Percentiles rank a stretch among this genome's conserved stretches.
These are phyloP conservation scores for Paraglomus occultum DNA, from an alignment of 192 early-diverging fungal genomes.

Conservation along the genomic window DNA sequence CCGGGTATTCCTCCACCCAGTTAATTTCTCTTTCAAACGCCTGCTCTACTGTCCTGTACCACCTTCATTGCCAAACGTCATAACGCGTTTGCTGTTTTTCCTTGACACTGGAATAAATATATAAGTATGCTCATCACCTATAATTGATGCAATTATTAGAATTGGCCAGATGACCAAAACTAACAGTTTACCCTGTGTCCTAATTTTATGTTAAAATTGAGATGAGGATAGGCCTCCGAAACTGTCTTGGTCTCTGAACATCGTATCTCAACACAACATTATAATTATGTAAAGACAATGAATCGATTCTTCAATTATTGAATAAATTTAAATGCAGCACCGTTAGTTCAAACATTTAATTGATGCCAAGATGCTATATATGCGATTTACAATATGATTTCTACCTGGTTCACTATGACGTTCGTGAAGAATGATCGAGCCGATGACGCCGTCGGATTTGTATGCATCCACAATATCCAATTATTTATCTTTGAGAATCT, in stretches of 20 bases:
- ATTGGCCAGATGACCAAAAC: neutral
- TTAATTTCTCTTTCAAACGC: too few relatives aligned
- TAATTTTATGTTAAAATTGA: slow-evolving; percentile 89
- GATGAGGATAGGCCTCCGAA: slow-evolving; percentile 94
- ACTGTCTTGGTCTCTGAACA: slow-evolving; percentile 95
- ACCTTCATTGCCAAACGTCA: slow-evolving; percentile 95
- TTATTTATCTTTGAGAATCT: slow-evolving; percentile 93
- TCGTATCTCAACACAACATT: slow-evolving; percentile 98
- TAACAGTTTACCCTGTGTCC: slow-evolving; percentile 65
- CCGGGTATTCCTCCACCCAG: too few relatives aligned
- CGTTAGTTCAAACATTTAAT: neutral
- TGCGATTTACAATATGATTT: neutral
- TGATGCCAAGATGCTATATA: neutral
- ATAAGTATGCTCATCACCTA: slow-evolving; percentile 85
- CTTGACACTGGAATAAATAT: slow-evolving; percentile 96
- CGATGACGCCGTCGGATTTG: slow-evolving; percentile 88
- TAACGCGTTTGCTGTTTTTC: slow-evolving; percentile 90
- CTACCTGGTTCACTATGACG: slow-evolving; percentile 89
- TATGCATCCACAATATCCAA: slow-evolving; percentile 97
- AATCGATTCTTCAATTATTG: slow-evolving; percentile 84
- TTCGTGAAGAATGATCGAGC: slow-evolving; percentile 94
- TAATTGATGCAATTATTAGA: neutral
- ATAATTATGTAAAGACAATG: slow-evolving; percentile 94
- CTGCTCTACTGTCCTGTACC: too few relatives aligned
- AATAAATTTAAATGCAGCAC: slow-evolving; percentile 13